A percentile compares a stretch with the other conserved stretches of the same genome.
Evolutionary conservation across 2,329 filamentous ascomycete species (phyloP).

Genomic region (Geoglossum cookeanum): DNA sequence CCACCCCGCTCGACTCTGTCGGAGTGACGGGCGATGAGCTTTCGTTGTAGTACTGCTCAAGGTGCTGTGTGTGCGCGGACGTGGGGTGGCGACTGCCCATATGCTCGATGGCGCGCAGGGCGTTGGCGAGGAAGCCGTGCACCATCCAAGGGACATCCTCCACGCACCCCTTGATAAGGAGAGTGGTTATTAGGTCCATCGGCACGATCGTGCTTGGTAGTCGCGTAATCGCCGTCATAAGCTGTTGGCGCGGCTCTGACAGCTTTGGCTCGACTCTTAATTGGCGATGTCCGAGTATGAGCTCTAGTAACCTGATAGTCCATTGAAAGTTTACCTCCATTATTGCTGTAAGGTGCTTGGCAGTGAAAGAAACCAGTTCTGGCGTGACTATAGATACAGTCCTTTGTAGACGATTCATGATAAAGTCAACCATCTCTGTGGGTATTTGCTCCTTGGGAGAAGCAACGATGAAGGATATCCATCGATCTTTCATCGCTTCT

Average conservation of each 20-base stretch:
- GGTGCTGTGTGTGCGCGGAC: background rate
- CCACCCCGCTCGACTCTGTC: background rate
- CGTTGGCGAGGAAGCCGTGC: background rate
- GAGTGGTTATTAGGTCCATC: background rate
- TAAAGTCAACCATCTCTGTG: background rate
- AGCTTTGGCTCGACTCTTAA: background rate
- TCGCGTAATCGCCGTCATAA: background rate
- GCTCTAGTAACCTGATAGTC: background rate
- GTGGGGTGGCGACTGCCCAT: background rate
- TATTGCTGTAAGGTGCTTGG: background rate
- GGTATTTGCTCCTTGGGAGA: background rate
- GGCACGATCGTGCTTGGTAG: background rate
- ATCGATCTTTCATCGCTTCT: background rate
- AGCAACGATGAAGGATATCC: background rate
- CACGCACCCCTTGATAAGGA: background rate
- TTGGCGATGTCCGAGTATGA: background rate
- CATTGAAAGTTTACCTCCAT: background rate
- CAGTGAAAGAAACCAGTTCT: background rate
- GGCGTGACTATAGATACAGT: background rate
- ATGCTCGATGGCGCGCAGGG: background rate
- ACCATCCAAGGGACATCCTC: constrained; percentile 2
- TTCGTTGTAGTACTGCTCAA: background rate
- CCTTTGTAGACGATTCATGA: background rate
- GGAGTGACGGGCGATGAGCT: background rate
- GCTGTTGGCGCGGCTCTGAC: background rate